Evolutionary conservation across 345 rosid genomes (phyloP), one percentile per base, ranked within the genome.

Genomic region (Eucalyptus microcorys): DNA sequence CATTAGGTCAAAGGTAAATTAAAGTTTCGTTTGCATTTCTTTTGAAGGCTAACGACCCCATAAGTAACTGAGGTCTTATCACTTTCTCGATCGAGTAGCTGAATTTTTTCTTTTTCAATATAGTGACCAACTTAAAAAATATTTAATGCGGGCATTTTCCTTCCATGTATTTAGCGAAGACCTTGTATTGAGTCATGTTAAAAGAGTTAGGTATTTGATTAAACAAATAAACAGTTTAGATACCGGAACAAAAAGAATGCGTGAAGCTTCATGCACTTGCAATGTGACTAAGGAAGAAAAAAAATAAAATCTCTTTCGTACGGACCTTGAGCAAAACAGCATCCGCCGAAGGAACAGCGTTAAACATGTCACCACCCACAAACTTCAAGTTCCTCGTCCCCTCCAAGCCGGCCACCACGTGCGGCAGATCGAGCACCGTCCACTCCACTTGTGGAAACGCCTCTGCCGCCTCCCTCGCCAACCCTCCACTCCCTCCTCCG

Each of bases 321-420:
- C 47, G 34, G 87, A 92, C 94, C 94, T 93, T 93, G 8, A 94
- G 91, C 26, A 94, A 42, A 48, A 90, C 47, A 3, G 90, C 91
- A 86, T 93, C 92, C 19, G 96, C 93, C 13, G 90, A 47, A 87
- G 95, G 95, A 52, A 92, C 43, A 52, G 88, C 91, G n/a, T 90
- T 88, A 30, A 94, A 94, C 95, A 94, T 91, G 90, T 93, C 93
- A 27, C 95, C 95, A 3, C 85, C 89, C 24, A 84, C 89, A 53
- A 87, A 93, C 17, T 90, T 92, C 89, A 93, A 50, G 89, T 91
- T 93, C 43, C 68, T 59, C 42, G 59, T 53, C 30, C 53, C 88
- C 50, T 88, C 40, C 43, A 90, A 79, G 64, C 88, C 64, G 11
- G 90, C 87, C 42, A 94, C 91, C 26, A 92, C 93, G 27, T 90